Base-by-base conservation (phyloP, 2,329 filamentous ascomycete genomes). In the Pseudogymnoascus sp. region DNA sequence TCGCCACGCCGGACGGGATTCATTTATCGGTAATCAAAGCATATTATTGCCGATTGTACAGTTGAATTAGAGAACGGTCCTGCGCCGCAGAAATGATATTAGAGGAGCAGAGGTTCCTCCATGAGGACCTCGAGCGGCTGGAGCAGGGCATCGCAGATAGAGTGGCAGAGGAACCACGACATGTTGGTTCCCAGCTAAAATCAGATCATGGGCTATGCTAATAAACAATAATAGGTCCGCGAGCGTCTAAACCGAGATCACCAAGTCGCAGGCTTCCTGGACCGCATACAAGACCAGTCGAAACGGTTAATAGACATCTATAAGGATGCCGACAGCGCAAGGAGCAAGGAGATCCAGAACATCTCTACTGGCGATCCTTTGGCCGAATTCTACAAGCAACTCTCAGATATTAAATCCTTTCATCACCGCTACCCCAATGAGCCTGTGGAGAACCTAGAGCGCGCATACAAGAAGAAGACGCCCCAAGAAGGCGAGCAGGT, bases 111-210 rank as follows among this genome's bases (percentile, higher is more conserved):
- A 84, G 94, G 68, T 91, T 90, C 69, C 83, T 96, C 68, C 92
- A 96, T 68, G 94, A 99, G 82, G 94, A 99, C 75, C 78, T 99
- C 57, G 94, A 99, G 80, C 86, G 94, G 64, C 82, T 99, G 62
- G 94, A 99, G 75, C 90, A 96, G 73, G 94, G 89, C 59, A 88
- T 96, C 68, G 88, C 90, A 59, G 92, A 97, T 75, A 88, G 92
- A 69, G 83, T 95, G 62, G 81, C 85, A 63, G 90, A 96, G 66
- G 91, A 97, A 65, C 92, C 92, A 48, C 89, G 88, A 74, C 88
- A 92, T 73, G 90, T 92, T 77, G 73, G 85, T 78, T 33, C 30
- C 9, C 15, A 48, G 39, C 23, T 23, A 15, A 23, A 28, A 26
- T 26, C 10, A 13, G 28, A 28, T 55, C 9, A 5, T 33, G 23